Conservation (phyloP, 306 rosid genomes). For the Cucumis melo region DNA sequence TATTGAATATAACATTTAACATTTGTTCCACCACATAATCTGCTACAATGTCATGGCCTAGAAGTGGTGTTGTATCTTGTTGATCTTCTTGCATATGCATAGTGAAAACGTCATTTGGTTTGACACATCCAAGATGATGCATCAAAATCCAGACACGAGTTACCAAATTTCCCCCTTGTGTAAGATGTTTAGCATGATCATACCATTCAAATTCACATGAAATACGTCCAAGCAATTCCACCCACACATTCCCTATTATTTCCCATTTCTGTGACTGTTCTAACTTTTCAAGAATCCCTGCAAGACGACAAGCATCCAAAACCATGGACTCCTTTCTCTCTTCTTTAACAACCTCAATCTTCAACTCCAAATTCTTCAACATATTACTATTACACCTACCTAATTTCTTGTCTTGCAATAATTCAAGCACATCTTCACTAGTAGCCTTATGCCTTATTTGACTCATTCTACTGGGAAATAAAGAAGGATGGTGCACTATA, state of each 20-base stretch:
- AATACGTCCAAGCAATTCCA: background rate
- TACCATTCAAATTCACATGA: background rate
- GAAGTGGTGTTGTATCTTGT: no score
- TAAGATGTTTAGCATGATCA: slow-evolving; percentile 1
- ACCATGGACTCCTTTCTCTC: background rate
- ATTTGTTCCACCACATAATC: no score
- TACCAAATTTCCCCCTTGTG: slow-evolving; percentile 11
- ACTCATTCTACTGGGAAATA: background rate
- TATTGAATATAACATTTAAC: no score
- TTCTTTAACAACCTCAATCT: background rate
- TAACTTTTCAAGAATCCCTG: background rate
- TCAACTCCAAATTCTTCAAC: background rate
- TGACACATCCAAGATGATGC: background rate
- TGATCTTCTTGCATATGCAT: no score
- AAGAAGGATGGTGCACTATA: background rate
- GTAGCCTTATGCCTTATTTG: background rate
- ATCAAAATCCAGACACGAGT: slow-evolving; percentile 22
- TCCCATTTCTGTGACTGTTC: background rate
- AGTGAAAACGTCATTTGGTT: no score
- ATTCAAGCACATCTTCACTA: background rate
- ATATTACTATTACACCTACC: background rate
- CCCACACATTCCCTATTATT: background rate
- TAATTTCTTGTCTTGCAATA: background rate
- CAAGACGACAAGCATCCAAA: no score
- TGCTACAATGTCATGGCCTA: no score